Evolutionary conservation across 768 basidiomycete genomes (phyloP), one percentile per base, ranked within the genome.

Genomic region (Amanita pseudoporphyria): DNA sequence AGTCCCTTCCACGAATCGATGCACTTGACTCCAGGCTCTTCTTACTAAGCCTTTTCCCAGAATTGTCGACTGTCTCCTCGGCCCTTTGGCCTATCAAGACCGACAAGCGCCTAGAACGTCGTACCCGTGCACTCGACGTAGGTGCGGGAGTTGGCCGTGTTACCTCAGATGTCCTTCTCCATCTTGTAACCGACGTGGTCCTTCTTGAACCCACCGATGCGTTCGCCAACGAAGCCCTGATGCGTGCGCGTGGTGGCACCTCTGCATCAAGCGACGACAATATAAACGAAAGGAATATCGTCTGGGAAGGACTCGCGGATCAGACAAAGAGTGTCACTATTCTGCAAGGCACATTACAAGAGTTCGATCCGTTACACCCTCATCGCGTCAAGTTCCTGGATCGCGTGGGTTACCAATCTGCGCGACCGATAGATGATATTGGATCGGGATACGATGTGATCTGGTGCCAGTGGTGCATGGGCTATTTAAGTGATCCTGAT

Each of bases 401-500:
- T 44, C 79, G 85, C 12, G 68, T 91, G 5, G 89, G 89, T 3
- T 79, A 77, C 60, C 66, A 66, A n/a, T 71, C 74, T 0, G 57
- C 60, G 6, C 65, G 67, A 21, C 69, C 69, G 22, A 59, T 60
- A 33, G 67, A 69, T 30, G 79, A 76, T 45, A 77, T 77, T 30
- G 61, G 69, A n/a, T 67, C 71, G 38, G 78, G 77, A 1, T 97
- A 92, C 65, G 95, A 99, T 64, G 77, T 93, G 47, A 77, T 95
- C 51, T 93, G 90, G 94, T 90, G 89, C 58, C 95, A 99, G 64
- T 98, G 95, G 95, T 95, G 94, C 68, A 74, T 97, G 13, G 88
- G 90, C 2, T 88, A 94, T 68, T 72, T 96, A 51, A 77, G 72
- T 48, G 82, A 94, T 61, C 59, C 62, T 6, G 87, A 95, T 61